Evolutionary conservation across 306 rosid genomes (phyloP), one percentile per base, ranked within the genome.

Genomic region (Gastrolobium villosum): DNA sequence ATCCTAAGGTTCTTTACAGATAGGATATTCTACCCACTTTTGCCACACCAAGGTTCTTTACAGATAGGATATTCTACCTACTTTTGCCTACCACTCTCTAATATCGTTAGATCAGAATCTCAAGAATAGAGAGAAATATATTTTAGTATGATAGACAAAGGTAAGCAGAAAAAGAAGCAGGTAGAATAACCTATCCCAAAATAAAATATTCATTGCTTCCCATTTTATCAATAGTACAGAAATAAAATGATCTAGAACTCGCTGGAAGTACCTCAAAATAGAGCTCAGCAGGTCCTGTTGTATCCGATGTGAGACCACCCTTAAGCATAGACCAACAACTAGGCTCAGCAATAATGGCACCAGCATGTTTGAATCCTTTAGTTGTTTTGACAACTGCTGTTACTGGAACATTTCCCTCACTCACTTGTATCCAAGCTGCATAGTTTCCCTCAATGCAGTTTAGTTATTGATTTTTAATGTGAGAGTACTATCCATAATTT

Each of bases 301-400:
- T 80, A 54, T 85, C 60, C 0, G 75, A 88, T 2, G 81, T 66
- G 49, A 92, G 56, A 62, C 97, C 98, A 80, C 96, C 97, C 85
- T 94, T 94, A 39, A 94, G 89, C 94, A 94, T 86, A 61, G 97
- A 90, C 98, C 97, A 91, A 37, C 97, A 94, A 7, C 72, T 85
- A 11, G 86, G 54, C 75, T 90, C 73, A 2, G 91, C 97, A 28
- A 74, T 13, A 55, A 82, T 31, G 7, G 81, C 55, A 77, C 90
- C 97, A n/a, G 80, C 85, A 59, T 82, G 65, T 43, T 72, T 79
- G 26, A 41, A 78, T 40, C 86, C 88, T 0, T 36, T 32, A 10
- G 9, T 77, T 49, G 96, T 88, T 77, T 89, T 91, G 56, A 87
- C 72, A 10, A 82, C 10, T 10, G 94, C 97, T 67, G n/a, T 78